Evolutionary conservation across 129 eudicot genomes (phyloP), one percentile per base, ranked within the genome.

Genomic region (Oenanthe sinensis): DNA sequence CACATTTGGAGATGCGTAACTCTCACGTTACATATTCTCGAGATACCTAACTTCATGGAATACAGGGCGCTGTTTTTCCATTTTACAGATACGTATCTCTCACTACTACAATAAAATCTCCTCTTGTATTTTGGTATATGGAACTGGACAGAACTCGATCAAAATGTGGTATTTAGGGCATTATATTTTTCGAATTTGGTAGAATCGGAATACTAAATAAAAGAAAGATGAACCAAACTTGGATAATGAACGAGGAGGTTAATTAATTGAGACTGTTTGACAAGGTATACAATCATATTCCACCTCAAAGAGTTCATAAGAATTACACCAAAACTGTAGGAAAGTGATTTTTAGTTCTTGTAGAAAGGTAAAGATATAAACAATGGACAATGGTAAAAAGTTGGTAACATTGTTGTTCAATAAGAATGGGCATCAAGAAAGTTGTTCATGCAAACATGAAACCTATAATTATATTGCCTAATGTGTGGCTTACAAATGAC

Each of bases 321-420:
- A 70, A 70, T 36, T 8, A 70, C 24, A 39, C 24, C 67, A 70
- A 2, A 70, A 70, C 12, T 70, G 44, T 39, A 26, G 47, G 45
- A 36, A 70, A 70, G 45, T 70, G 44, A 14, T 70, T 36, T 54
- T 48, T 81, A 62, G 74, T 82, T 87, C 87, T 84, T 76, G 87
- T 84, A 87, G 75, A 84, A 86, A 83, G 84, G 77, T 80, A 83
- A 69, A 83, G 80, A 83, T 67, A 80, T 19, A 80, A 77, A 80
- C 44, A 60, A 44, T 71, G 73, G 52, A 80, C 50, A 60, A 44
- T 62, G 73, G 52, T 39, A 80, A 74, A 84, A 86, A 78, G 79
- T 78, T 78, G 69, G 81, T 54, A 75, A 82, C 79, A 80, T 72
- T 84, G 78, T 77, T 75, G 48, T 33, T 16, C 77, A 80, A 48